Base-by-base conservation (phyloP, 2,329 filamentous ascomycete genomes). In the Microdochium paspali region DNA sequence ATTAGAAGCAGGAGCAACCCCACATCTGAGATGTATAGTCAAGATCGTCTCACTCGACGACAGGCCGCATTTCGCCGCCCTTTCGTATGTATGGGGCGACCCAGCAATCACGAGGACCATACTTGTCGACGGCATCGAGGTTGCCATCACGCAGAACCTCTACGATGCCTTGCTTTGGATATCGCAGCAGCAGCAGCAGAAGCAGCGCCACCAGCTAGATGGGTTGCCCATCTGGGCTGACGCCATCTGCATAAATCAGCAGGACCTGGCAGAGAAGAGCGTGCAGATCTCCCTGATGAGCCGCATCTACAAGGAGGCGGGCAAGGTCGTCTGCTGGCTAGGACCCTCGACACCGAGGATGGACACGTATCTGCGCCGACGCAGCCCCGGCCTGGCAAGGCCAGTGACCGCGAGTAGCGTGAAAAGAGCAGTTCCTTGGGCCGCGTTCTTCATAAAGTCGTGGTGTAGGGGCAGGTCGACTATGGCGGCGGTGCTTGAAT, bases 191-290 rank as follows among this genome's bases (percentile, higher is more conserved):
- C 10, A 18, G 23, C 32, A 28, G 44, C 26, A 45, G 40, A 20
- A 31, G 44, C n/a, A n/a, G n/a, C n/a, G n/a, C n/a, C n/a, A n/a
- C n/a, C n/a, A n/a, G n/a, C n/a, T n/a, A n/a, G n/a, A n/a, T n/a
- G n/a, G n/a, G n/a, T n/a, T n/a, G n/a, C 20, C 49, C 7, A 44
- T 52, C 21, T 53, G 51, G 51, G 45, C 51, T 26, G 51, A 53
- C 45, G 47, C 47, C 10, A 21, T 53, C 15, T 53, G 51, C 45
- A 51, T 53, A 13, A 24, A 53, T 44, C 51, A 53, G 44, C n/a
- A 24, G 3, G 46, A 51, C 21, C 28, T 15, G 6, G 13, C 13
- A 2, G 51, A 53, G 28, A 48, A 47, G n/a, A 10, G n/a, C 24
- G 10, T 23, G 4, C 51, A 53, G 24, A 28, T 53, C n/a, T 9